A percentile compares a stretch with the other conserved stretches of the same genome.
Evolutionary conservation across 805 yeast species (phyloP).

Genomic region (Candida golubevii): DNA sequence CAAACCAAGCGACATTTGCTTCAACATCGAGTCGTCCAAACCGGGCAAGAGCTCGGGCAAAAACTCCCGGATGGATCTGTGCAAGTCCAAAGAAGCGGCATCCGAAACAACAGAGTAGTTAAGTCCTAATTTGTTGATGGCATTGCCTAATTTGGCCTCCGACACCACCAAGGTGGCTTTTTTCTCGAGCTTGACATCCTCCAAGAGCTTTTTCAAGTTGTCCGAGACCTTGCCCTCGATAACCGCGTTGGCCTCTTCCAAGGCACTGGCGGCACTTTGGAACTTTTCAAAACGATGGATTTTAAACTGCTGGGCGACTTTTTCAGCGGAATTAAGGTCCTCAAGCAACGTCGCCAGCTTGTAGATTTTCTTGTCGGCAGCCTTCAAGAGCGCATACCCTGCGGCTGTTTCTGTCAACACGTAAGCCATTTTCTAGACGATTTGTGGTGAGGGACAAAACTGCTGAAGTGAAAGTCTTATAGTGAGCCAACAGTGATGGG

Average conservation of each 20-base stretch:
- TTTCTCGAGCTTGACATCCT: conserved; percentile 73
- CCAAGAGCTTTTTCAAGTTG: conserved; percentile 71
- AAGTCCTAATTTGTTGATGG: conserved; percentile 90
- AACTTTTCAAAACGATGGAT: conserved; percentile 95
- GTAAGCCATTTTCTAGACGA: conserved; percentile 56
- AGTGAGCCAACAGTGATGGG: background rate
- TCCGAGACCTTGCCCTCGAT: conserved; percentile 92
- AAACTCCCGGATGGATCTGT: conserved; percentile 92
- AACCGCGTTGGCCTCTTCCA: conserved; percentile 89
- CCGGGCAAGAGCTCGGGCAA: conserved; percentile 95
- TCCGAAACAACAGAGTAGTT: conserved; percentile 88
- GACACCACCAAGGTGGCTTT: conserved; percentile 85
- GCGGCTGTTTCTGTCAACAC: conserved; percentile 98
- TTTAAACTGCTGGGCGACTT: conserved; percentile 86
- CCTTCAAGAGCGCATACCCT: conserved; percentile 96
- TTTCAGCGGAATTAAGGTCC: conserved; percentile 77
- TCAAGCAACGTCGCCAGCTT: conserved; percentile 70
- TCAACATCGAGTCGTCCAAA: conserved; percentile 73
- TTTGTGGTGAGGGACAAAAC: background rate
- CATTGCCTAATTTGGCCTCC: conserved; percentile 92
- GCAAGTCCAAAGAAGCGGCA: conserved; percentile 90
- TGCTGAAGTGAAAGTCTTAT: background rate
- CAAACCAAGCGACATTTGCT: conserved; percentile 95
- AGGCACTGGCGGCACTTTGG: conserved; percentile 89
- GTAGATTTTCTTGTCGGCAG: conserved; percentile 95